Evolutionary conservation across 1,284 basidiomycete genomes (phyloP), one percentile per base, ranked within the genome.

Genomic region (Schizophyllum amplum): DNA sequence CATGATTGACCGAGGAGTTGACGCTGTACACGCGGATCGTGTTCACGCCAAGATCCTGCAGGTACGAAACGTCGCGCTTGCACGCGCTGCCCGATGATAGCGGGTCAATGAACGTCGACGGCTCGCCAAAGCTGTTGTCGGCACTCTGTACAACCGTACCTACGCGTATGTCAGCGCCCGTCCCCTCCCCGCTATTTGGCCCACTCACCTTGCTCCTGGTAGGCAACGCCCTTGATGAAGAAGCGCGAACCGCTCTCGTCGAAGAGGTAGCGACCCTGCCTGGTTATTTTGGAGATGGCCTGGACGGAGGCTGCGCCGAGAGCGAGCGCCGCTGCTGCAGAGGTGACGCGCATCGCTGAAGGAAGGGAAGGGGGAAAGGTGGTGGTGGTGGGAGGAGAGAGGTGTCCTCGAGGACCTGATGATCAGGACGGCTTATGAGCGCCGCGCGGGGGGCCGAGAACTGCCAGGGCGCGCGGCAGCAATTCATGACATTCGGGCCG

Each of bases 191-290:
- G n/a, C 24, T 13, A 5, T 49, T 5, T 46, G 50, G 53, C 27
- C 51, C 22, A 59, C 74, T 66, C 63, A 78, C 92, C 93, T 69
- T 93, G 89, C 59, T 85, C 82, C 70, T 96, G 93, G 72, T 97
- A 97, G 23, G 92, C 91, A 57, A 95, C 75, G 57, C 94, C 93
- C 75, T 93, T 94, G 74, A 96, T 90, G 71, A 86, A 94, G 74
- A 95, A 96, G 52, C 94, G 77, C 51, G 69, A 81, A 1, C 90
- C 90, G 54, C 83, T 78, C 7, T 79, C 78, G 25, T 74, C 76
- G 72, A 92, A 95, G 27, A 96, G 83, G 69, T 93, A 95, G 67
- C 86, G 83, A 42, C 90, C 90, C 24, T 72, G 65, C 26, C 88
- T 80, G 56, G 81, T 73, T 63, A 91, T 74, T 59, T 78, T 75